Base-by-base conservation (phyloP, 164 flowering plant genomes). In the Dillenia suffruticosa region DNA sequence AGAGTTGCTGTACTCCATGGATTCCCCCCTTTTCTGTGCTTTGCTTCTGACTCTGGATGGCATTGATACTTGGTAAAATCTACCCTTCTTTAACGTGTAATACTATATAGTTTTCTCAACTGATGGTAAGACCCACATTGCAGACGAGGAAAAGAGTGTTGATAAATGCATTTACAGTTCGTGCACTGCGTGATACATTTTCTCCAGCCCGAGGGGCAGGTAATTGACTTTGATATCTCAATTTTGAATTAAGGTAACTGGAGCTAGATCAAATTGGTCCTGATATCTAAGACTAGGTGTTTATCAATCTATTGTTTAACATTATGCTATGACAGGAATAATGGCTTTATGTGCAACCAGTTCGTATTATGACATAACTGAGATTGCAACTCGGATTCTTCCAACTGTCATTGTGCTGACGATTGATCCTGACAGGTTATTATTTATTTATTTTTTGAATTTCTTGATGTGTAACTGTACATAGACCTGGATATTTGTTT, bases 141-240 rank as follows among this genome's bases (percentile, higher is more conserved):
- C 84, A 95, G 99, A 92, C 88, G 46, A 82, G 97, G 81, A 95
- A 88, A 76, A 87, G 99, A 76, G 99, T 95, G 64, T 74, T 95
- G 80, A 95, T 95, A 54, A 95, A 95, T 83, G 99, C 99, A 57
- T 95, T 95, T 74, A 92, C 97, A 10, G 99, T 83, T 49, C 97
- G 99, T 74, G 99, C 97, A 57, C 69, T 95, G 73, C 96, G 96
- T 64, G 99, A 95, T 81, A 83, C 90, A 47, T 95, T 95, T 67
- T 77, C 97, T 49, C 97, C 97, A 51, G 97, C 97, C 13, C 80
- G 99, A 78, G 97, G 96, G 68, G 99, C 99, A 82, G 99, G 99
- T 92, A 76, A 8, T 54, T 32, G 46, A 49, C 50, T 58, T n/a
- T 58, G 48, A 56, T 53, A 57, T 44, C 12, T 9, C 48, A 11